Evolutionary conservation across 2,329 filamentous ascomycete species (phyloP), one percentile per base, ranked within the genome.

Genomic region (Gaeumannomyces sp.): DNA sequence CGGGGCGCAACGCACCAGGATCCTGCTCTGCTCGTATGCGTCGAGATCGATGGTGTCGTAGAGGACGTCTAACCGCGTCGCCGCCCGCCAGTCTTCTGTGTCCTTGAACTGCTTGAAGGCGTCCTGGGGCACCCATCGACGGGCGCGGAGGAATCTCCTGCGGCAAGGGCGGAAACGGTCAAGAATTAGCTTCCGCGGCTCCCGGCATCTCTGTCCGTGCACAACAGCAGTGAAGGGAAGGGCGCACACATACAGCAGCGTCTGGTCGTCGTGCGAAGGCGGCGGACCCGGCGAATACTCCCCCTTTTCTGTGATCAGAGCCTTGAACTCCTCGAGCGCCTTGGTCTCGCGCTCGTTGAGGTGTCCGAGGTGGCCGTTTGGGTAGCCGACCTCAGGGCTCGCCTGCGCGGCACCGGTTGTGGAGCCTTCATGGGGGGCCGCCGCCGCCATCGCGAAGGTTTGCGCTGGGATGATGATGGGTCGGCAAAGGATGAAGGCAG

Each of bases 11-110:
- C 81, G 70, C 77, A 94, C 91, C 80, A 97, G 82, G 69, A 86
- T 83, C 65, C 90, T 83, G 67, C 91, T 90, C 72, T 90, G 83
- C 76, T 97, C 92, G 74, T 93, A 97, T 65, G 92, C 89, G 2
- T 91, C 85, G 28, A 93, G 78, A 66, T 96, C 92, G 72, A 97
- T 96, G 38, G 90, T 93, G 73, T 90, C 85, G 78, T 97, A 97
- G 53, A 97, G 81, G 59, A 86, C 81, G 67, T 93, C 86, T 61
- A 97, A 84, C 69, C 91, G 82, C 75, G 94, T 94, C 67, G 90
- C 87, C 70, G 85, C 85, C 67, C 93, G 87, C 91, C 93, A 97
- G 66, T 91, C 86, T 76, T 96, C 92, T 0, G 93, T 97, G 64
- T 93, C 91, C 72, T 89, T 88, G 79, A 97, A 96, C 78, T 97